These are phyloP conservation scores for Boletus vinaceobasis DNA, from an alignment of 768 basidiomycete species.

Conservation along the genomic window DNA sequence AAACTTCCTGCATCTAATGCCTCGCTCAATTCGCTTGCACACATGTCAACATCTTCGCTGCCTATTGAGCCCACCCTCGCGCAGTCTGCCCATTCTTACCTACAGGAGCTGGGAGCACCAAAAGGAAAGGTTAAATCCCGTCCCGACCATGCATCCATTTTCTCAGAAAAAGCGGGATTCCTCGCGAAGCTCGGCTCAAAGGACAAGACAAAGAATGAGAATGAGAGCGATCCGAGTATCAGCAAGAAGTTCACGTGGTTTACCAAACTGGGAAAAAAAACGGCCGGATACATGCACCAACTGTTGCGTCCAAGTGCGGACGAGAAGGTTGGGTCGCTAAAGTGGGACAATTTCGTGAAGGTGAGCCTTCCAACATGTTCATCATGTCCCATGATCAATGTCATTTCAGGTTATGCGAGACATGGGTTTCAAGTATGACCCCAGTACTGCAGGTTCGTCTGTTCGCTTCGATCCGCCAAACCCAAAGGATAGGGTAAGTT, in stretches of 20 bases:
- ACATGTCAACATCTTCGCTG: conserved; percentile 39
- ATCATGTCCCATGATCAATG: not conserved
- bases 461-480: conserved; percentile 79
- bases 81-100: conserved; percentile 69
- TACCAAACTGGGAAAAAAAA: conserved; percentile 55
- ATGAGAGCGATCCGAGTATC: conserved; percentile 17
- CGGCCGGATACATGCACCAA: conserved; percentile 59
- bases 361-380: conserved; percentile 33
- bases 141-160: conserved; percentile 52
- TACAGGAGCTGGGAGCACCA: conserved; percentile 47
- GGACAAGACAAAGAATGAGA: conserved; percentile 33
- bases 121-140: conserved; percentile 74
- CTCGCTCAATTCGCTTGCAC: conserved; percentile 20
- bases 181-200: conserved; percentile 45
- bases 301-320: conserved; percentile 55
- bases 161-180: conserved; percentile 44
- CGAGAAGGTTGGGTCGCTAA: conserved; percentile 60
- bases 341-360: conserved; percentile 78
- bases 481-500: conserved; percentile 41
- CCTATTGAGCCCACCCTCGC: conserved; percentile 50
- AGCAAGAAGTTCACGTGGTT: conserved; percentile 54
- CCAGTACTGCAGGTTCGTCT: conserved; percentile 76
- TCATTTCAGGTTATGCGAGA: conserved; percentile 63
- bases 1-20: conserved; percentile 12
- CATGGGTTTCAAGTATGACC: conserved; percentile 73